Base-by-base conservation (phyloP, 371 early-diverging fungal genomes). In the Syncephalis plumigaleata region DNA sequence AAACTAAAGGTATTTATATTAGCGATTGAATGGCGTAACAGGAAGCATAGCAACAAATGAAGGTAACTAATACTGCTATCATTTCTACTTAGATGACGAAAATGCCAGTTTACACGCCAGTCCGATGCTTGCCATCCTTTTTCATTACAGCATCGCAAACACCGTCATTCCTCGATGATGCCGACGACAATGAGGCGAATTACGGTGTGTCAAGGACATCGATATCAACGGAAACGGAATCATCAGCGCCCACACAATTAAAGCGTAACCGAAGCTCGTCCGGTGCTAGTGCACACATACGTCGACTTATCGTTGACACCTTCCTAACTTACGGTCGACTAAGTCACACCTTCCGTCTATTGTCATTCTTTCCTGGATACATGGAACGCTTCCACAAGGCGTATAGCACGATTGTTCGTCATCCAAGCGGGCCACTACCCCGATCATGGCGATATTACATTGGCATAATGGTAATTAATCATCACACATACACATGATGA, bases 311-410 rank as follows among this genome's bases (percentile, higher is more conserved):
- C 60, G 59, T 67, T 44, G 64, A 67, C 25, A 71, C 70, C 0
- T 77, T 70, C 47, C 55, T 65, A 18, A 66, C 65, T n/a, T 62
- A 64, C 48, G 79, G 76, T 5, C 57, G 79, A 9, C 48, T 75
- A 8, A 60, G 60, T 36, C 70, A 79, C 50, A 40, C 69, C 15
- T 68, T 55, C 44, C 73, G 79, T 2, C 55, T 79, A 42, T 54
- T 77, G 38, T 65, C 73, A 9, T 79, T 70, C 48, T 79, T 79
- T 50, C 79, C 79, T 2, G 64, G 70, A 2, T 79, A 68, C 50
- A 69, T 68, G 57, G 73, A 73, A 52, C 65, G 65, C 9, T 72
- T 65, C 54, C 66, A 68, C 44, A 48, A 49, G 2, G 60, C 72
- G 0, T 65, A 56, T 37, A 52, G 50, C 7, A 60, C 62, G 21